Conservation (phyloP, 1,284 basidiomycete species). For the Sporisorium iseilematis-ciliati region DNA sequence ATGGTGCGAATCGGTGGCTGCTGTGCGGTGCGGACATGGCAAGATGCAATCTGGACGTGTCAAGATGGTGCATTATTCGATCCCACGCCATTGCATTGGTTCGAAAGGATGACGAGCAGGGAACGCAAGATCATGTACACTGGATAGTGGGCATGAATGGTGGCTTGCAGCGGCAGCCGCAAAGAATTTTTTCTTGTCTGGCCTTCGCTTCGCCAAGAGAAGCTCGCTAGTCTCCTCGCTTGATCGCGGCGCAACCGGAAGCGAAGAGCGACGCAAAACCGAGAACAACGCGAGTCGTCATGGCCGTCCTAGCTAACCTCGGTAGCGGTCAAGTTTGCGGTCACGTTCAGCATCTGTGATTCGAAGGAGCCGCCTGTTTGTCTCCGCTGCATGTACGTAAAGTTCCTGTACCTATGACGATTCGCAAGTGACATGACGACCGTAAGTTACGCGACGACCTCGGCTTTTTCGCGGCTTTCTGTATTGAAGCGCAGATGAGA, state of each 20-base stretch:
- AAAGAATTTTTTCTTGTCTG: background rate
- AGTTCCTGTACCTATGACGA: no score
- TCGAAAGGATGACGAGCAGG: background rate
- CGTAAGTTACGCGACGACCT: no score
- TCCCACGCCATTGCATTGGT: background rate
- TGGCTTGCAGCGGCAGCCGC: slow-evolving; percentile 3
- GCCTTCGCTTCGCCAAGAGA: slow-evolving; percentile 4
- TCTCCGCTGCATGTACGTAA: no score
- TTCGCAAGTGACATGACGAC: no score
- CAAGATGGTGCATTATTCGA: background rate
- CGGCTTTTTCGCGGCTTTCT: no score
- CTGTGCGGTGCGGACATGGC: no score
- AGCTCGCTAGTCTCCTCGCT: slow-evolving; percentile 8
- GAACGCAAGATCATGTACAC: background rate
- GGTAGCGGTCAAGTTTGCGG: background rate
- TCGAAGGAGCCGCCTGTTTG: no score
- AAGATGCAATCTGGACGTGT: no score
- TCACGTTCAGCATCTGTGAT: no score
- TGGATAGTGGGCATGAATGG: background rate
- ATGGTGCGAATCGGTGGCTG: background rate
- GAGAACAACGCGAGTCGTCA: slow-evolving; percentile 6
- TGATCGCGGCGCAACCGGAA: slow-evolving; percentile 2
- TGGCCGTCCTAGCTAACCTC: background rate
- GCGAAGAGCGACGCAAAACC: background rate
- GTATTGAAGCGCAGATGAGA: background rate